phyloP scores from a whole-genome alignment of 257 asterid species.

The Solanum bukasovii region DNA sequence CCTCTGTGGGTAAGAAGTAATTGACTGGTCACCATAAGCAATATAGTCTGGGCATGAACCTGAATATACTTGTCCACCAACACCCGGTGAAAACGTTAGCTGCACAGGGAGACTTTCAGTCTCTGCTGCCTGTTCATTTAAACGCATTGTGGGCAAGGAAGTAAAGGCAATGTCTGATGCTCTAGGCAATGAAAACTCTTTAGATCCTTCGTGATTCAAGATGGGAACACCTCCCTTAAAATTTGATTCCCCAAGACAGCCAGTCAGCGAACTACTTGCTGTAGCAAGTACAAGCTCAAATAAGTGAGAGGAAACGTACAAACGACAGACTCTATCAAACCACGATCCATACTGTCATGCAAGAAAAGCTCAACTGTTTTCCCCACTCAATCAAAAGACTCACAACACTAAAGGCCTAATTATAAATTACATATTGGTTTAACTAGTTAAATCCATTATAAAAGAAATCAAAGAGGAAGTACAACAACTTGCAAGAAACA shows the following conservation, averaged over 20 bases:
- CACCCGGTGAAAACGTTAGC: conserved; percentile 7
- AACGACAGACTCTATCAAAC: background rate
- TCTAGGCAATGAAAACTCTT: background rate
- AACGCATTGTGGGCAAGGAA: conserved; percentile 7
- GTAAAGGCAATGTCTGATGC: conserved; percentile 6
- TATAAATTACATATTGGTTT: background rate
- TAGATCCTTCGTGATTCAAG: background rate
- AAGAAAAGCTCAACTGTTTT: background rate
- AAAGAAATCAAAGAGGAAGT: background rate
- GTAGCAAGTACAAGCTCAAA: conserved; percentile 2
- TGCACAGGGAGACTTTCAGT: conserved; percentile 9
- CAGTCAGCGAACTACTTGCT: conserved; percentile 8
- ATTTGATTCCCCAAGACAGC: background rate
- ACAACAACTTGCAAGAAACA: background rate
- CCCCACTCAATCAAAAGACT: background rate
- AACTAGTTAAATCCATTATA: background rate
- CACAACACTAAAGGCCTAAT: background rate
- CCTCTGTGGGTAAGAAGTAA: conserved; percentile 2
- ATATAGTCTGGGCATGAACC: conserved; percentile 11
- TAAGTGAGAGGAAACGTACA: background rate
- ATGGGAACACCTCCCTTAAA: background rate
- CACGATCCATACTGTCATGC: background rate
- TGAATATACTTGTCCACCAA: background rate
- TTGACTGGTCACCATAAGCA: background rate
- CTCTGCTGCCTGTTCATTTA: conserved; percentile 1